Base-by-base conservation (phyloP, 148 eudicot species). In the Chenopodium formosanum region DNA sequence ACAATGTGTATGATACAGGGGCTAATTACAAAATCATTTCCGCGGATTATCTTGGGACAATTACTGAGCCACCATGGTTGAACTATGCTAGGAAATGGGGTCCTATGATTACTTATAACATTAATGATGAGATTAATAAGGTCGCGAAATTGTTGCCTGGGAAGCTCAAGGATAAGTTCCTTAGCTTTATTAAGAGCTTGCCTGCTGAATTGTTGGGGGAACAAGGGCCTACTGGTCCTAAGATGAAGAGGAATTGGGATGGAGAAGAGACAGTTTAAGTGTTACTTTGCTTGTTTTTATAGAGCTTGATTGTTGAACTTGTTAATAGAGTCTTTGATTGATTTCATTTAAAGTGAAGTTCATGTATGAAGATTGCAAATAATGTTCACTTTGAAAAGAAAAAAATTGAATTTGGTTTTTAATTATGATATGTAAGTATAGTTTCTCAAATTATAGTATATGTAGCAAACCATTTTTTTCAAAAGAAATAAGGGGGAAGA, bases 211-310 rank as follows among this genome's bases (percentile, higher is more conserved):
- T 88, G 64, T 34, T 85, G 48, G 88, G 88, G 13, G 90, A 88
- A 80, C 81, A 88, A 32, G 90, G 88, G 2, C 90, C 90, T 9
- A 83, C 74, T 75, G 88, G 90, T 2, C 90, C 88, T n/a, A 88
- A 81, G 53, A 74, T 76, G 56, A 88, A 85, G 72, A 82, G 52
- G 34, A 83, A 74, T 83, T 88, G 90, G 90, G 70, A 85, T 76
- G 88, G 85, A 6, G 90, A 88, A 77, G 90, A 88, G 77, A 60
- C 46, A 4, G 73, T 73, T 7, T 76, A n/a, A 78, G 0, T 12
- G 14, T 9, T 56, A 19, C 60, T 14, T 56, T 56, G 62, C 62
- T 56, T 56, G 22, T 56, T 14, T 56, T 56, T 56, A 50, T 11
- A 13, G 12, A 50, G 12, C 44, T 40, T 40, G 8, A 40, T 40